phyloP scores from a whole-genome alignment of 371 early-diverging fungal species.

The Capniomyces stellatus region DNA sequence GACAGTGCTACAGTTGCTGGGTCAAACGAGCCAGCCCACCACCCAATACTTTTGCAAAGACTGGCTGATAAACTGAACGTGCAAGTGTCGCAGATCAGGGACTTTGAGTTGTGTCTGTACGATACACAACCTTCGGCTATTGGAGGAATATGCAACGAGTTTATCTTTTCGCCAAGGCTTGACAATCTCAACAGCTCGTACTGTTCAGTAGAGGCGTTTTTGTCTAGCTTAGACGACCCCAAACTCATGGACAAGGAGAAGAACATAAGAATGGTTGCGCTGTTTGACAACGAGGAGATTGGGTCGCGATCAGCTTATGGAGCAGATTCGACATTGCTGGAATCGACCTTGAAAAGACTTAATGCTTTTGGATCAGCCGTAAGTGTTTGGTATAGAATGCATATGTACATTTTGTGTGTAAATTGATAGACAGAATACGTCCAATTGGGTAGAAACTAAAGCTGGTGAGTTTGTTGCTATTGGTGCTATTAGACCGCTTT shows the following conservation, averaged over 20 bases:
- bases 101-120: constrained; percentile 89
- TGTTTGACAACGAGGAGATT: constrained; percentile 96
- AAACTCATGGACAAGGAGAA: constrained; percentile 37
- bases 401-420: too few relatives aligned
- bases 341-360: constrained; percentile 46
- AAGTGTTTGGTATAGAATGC: background rate
- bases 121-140: constrained; percentile 66
- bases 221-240: constrained; percentile 26
- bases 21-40: constrained; percentile 32
- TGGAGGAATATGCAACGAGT: constrained; percentile 82
- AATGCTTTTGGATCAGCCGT: constrained; percentile 8
- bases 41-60: constrained; percentile 50
- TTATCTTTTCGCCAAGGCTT: constrained; percentile 79
- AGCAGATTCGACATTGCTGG: constrained; percentile 79
- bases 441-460: too few relatives aligned
- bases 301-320: constrained; percentile 92
- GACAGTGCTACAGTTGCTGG: too few relatives aligned
- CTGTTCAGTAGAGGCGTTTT: constrained; percentile 40
- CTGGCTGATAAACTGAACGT: constrained; percentile 57
- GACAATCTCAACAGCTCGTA: constrained; percentile 93
- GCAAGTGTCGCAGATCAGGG: constrained; percentile 42
- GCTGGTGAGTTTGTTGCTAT: too few relatives aligned
- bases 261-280: constrained; percentile 58
- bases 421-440: too few relatives aligned
- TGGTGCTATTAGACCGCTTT: constrained; percentile 27